Percentiles rank a stretch among this genome's conserved stretches.
These are phyloP conservation scores for Starmerella ratchasimensis DNA, from an alignment of 805 yeast species.

Conservation along the genomic window DNA sequence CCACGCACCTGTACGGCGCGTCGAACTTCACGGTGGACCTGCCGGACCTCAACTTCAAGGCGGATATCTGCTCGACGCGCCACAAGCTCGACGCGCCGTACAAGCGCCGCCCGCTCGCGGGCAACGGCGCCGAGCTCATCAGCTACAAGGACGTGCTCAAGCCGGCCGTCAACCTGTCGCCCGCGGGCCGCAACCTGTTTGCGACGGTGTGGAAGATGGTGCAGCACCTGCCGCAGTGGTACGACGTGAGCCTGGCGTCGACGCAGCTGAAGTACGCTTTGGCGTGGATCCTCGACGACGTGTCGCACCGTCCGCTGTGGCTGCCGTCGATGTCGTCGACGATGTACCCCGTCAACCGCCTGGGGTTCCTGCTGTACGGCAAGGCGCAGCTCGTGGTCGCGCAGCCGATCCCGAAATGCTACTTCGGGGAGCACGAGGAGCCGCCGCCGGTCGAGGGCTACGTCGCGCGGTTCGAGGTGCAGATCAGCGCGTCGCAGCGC, in stretches of 20 bases:
- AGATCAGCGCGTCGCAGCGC: neutral
- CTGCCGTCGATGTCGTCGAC: conserved; percentile 4
- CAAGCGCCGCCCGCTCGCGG: neutral
- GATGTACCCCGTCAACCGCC: conserved; percentile 7
- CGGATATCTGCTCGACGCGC: neutral
- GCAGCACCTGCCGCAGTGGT: conserved; percentile 1
- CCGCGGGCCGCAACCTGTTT: neutral
- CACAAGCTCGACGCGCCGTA: neutral
- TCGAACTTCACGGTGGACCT: neutral
- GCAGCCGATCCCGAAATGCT: conserved; percentile 12
- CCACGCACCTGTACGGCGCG: neutral
- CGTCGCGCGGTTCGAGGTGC: conserved; percentile 35
- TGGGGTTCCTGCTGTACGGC: conserved; percentile 7
- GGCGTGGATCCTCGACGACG: conserved; percentile 9
- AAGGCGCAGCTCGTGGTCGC: conserved; percentile 2
- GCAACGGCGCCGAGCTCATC: conserved; percentile 1
- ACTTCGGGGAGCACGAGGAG: conserved; percentile 29
- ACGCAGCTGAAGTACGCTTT: conserved; percentile 6
- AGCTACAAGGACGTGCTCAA: conserved; percentile 8
- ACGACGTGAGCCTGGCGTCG: neutral
- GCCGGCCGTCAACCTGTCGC: conserved; percentile 13
- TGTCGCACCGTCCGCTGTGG: conserved; percentile 11
- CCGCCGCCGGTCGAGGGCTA: conserved; percentile 79
- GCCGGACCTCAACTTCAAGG: conserved; percentile 8
- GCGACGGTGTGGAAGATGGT: conserved; percentile 1